Conservation (phyloP, 2,329 filamentous ascomycete genomes). For the Penicillium sp. region DNA sequence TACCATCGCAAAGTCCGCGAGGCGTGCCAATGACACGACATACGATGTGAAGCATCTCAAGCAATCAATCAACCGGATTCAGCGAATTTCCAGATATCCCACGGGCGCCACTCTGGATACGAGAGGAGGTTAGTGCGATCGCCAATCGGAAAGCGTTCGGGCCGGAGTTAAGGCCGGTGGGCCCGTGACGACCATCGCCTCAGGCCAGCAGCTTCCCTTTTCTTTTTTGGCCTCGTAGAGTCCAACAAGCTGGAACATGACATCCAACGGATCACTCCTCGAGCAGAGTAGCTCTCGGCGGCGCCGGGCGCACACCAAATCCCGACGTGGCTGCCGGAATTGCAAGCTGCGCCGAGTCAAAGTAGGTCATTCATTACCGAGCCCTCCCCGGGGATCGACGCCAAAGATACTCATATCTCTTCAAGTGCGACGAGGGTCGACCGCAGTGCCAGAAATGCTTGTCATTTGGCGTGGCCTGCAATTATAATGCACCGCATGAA, state of each 20-base stretch:
- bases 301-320: slow-evolving; percentile 49
- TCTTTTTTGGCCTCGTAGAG: too few species aligned
- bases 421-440: slow-evolving; percentile 52
- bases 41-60: too few species aligned
- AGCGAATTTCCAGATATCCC: too few species aligned
- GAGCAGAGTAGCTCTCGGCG: neutral
- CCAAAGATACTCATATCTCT: neutral
- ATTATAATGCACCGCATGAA: slow-evolving; percentile 34
- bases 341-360: slow-evolving; percentile 39
- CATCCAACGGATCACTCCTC: neutral
- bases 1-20: too few species aligned
- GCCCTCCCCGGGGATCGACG: slow-evolving; percentile 25
- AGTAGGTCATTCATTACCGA: slow-evolving; percentile 7
- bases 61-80: too few species aligned
- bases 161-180: neutral
- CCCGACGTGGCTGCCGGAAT: slow-evolving; percentile 54
- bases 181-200: too few species aligned
- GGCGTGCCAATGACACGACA: too few species aligned
- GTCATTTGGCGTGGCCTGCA: slow-evolving; percentile 38
- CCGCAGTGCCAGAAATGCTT: slow-evolving; percentile 52
- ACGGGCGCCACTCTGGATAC: slow-evolving; percentile 9
- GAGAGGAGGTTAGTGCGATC: slow-evolving; percentile 12
- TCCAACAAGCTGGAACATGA: too few species aligned
- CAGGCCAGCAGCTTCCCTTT: too few species aligned
- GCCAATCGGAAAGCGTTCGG: neutral